phyloP scores from a whole-genome alignment of 306 rosid genomes.

The Potentilla sterilis region DNA sequence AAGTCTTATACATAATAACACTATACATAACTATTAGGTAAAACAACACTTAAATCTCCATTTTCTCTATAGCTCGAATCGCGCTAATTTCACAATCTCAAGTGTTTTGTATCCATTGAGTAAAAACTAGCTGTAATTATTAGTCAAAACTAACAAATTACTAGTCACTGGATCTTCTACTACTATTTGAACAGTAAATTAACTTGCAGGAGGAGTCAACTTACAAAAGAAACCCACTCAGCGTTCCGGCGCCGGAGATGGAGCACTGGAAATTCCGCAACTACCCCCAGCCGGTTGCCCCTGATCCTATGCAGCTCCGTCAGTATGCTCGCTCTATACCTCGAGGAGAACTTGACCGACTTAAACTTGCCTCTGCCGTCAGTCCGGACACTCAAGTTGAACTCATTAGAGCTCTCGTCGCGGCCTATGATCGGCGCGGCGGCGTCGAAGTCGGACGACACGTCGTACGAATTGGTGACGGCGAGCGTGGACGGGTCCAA shows the following conservation, averaged over 20 bases:
- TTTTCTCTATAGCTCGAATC: background rate
- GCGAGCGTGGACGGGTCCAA: conserved; percentile 83
- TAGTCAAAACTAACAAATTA: background rate
- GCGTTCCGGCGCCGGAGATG: conserved; percentile 79
- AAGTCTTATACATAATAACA: background rate
- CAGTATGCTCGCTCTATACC: conserved; percentile 81
- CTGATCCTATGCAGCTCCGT: conserved; percentile 83
- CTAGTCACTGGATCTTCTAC: background rate
- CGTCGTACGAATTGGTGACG: conserved; percentile 82
- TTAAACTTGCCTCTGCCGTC: conserved; percentile 96
- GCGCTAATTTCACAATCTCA: background rate
- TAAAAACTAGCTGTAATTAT: background rate
- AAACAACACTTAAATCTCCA: background rate
- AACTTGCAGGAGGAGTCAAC: conserved; percentile 30
- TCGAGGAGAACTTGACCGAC: conserved; percentile 74
- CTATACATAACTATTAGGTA: background rate
- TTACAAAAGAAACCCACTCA: conserved; percentile 86
- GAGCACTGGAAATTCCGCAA: conserved; percentile 87
- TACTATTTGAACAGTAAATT: background rate
- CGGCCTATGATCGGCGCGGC: conserved; percentile 73
- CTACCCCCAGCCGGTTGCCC: conserved; percentile 64
- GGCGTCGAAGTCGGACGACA: conserved; percentile 60
- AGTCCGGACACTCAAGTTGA: conserved; percentile 70
- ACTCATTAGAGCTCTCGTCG: conserved; percentile 80
- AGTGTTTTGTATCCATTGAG: background rate